Base-by-base conservation (phyloP, 495 filamentous ascomycete species). In the Neurospora pannonica region DNA sequence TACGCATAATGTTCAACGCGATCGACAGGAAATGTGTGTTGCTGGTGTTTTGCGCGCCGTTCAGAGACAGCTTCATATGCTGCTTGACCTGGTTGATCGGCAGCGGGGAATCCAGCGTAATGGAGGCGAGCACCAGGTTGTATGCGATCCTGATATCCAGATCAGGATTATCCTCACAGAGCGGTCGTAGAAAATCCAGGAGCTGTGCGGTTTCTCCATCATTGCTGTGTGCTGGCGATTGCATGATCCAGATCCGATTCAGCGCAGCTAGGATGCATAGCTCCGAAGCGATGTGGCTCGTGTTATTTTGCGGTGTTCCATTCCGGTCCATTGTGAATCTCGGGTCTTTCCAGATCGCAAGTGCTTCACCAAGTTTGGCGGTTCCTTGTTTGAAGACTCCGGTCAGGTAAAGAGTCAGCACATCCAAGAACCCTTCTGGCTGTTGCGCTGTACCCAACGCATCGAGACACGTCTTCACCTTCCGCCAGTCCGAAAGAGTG, bases 211-310 rank as follows among this genome's bases (percentile, higher is more conserved):
- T 89, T 73, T 70, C 80, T 37, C 79, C 83, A 7, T 84, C 83
- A 73, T 87, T 80, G 46, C 84, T 83, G 36, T 91, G 87, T 0
- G 80, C 74, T 9, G 88, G 88, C 43, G 90, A 84, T 67, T 94
- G 92, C 75, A 97, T 84, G 72, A 98, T 96, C 80, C 94, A 91
- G 36, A 97, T 82, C 31, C 87, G 87, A 81, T 97, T 98, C 74
- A 99, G 87, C 5, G 90, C 84, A 5, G 94, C 92, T 13, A 98
- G 88, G 70, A 97, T 88, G 10, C 90, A 85, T 24, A 97, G 84
- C 75, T 97, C 93, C 4, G 88, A 86, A 69, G 88, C 87, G n/a
- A 90, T 84, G 42, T 90, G 87, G 71, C 88, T 83, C n/a, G 72
- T 72, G 43, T 75, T 74, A 31, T 72, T 72, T 37, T 78, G 79